phyloP scores from a whole-genome alignment of 345 rosid species.

The Eucalyptus cloeziana region DNA sequence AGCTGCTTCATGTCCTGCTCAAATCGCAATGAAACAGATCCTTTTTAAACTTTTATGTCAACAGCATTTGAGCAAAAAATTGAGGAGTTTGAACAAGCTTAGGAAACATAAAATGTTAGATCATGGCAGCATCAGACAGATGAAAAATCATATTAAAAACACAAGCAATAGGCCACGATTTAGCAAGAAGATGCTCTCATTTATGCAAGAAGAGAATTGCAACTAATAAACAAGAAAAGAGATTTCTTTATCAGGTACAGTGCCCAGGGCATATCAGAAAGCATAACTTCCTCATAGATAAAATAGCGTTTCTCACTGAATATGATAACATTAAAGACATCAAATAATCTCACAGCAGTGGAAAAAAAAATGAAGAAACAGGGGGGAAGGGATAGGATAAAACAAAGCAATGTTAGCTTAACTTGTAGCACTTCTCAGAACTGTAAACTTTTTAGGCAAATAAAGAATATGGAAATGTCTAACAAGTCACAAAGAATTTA shows the following conservation, averaged over 20 bases:
- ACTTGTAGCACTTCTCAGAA: neutral
- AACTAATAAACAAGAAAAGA: neutral
- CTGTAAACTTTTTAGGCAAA: neutral
- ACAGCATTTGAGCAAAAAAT: neutral
- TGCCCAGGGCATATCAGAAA: neutral
- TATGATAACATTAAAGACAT: neutral
- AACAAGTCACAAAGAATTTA: neutral
- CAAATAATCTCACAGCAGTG: neutral
- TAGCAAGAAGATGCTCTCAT: neutral
- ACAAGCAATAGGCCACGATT: neutral
- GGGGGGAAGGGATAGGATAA: neutral
- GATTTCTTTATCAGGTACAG: neutral
- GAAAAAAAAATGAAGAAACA: no score
- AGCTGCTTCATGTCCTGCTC: neutral
- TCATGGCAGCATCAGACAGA: neutral
- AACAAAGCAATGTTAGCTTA: neutral
- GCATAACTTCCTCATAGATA: neutral
- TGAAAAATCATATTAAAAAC: no score
- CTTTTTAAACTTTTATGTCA: neutral
- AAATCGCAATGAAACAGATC: no score
- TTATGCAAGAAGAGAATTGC: neutral
- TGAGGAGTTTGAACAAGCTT: neutral
- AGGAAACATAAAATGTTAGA: neutral
- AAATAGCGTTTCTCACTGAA: no score
- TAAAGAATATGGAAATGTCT: neutral